Base-by-base conservation (phyloP, 257 asterid genomes). In the Penstemon barbatus region DNA sequence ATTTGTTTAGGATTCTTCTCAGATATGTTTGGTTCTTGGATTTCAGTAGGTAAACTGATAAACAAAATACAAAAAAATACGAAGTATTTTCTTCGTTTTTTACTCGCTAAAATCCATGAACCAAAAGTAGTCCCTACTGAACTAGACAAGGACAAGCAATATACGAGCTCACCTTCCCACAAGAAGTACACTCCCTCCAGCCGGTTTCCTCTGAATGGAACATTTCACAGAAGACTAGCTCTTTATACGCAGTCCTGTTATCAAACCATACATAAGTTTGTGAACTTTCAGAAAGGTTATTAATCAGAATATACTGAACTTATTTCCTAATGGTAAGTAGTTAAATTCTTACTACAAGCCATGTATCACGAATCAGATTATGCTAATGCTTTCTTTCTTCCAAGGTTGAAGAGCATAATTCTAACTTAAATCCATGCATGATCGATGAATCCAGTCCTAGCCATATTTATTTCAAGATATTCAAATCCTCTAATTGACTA, bases 181-280 rank as follows among this genome's bases (percentile, higher is more conserved):
- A 92, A 5, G 90, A 85, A 65, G 72, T 61, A 80, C 98, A 92
- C 64, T 88, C 90, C 81, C 98, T 88, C 98, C 98, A 92, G 67
- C 98, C 98, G 33, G 91, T 80, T 53, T 89, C 97, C 71, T 88
- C 82, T 5, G 85, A 81, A 75, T 92, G 98, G 83, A 92, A 92
- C 71, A 74, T 78, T 65, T 92, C 97, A 53, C 98, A 92, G 82
- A 92, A 92, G 75, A 77, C 73, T 72, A 85, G 76, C 74, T 92
- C 85, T 39, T 90, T 79, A 77, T 90, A 92, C 52, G 88, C 97
- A 78, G 79, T 77, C 83, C 98, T 92, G 91, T 66, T 15, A 39
- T 71, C 64, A 73, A 70, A 44, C 67, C 72, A 75, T 52, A 11
- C 60, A 52, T 6, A 25, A 57, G 44, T 48, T 55, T 63, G 45